Evolutionary conservation across 2,329 filamentous ascomycete species (phyloP).

Genomic region (Botryotinia calthae): DNA sequence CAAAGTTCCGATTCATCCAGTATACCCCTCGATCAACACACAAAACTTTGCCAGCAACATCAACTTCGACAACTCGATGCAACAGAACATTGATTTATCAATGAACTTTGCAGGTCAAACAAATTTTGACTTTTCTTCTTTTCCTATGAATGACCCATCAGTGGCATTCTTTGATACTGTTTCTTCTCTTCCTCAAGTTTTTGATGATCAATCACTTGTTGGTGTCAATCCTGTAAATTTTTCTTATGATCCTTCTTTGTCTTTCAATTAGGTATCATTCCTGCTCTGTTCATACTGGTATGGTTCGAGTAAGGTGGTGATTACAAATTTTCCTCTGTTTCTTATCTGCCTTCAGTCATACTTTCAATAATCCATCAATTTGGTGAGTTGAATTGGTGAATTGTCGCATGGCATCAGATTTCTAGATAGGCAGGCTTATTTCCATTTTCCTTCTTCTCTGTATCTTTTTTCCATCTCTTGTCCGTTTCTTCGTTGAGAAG

Average conservation of each 20-base stretch:
- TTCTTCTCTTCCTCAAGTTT: constrained; percentile 26
- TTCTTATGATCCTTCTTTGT: constrained; percentile 23
- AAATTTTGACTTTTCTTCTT: constrained; percentile 26
- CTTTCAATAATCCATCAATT: constrained; percentile 17
- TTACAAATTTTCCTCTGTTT: constrained; percentile 16
- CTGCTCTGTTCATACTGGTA: constrained; percentile 20
- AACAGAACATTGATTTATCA: constrained; percentile 30
- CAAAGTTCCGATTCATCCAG: constrained; percentile 18
- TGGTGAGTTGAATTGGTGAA: constrained; percentile 20
- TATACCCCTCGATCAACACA: constrained; percentile 23
- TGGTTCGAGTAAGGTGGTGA: constrained; percentile 26
- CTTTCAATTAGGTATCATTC: constrained; percentile 15
- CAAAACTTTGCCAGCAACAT: constrained; percentile 26
- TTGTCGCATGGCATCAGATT: constrained; percentile 3
- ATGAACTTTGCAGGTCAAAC: constrained; percentile 31
- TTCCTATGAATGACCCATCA: constrained; percentile 26
- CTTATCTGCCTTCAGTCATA: background rate
- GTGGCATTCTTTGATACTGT: constrained; percentile 29
- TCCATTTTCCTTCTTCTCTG: background rate
- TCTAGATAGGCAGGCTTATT: constrained; percentile 15
- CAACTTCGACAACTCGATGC: constrained; percentile 25
- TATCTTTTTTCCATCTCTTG: background rate
- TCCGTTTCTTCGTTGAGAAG: background rate
- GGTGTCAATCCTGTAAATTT: constrained; percentile 27
- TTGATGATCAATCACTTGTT: constrained; percentile 27